Percentiles rank a stretch among this genome's conserved stretches.
phyloP scores from a whole-genome alignment of 2,329 filamentous ascomycete species.

The Aspergillus awamori region DNA sequence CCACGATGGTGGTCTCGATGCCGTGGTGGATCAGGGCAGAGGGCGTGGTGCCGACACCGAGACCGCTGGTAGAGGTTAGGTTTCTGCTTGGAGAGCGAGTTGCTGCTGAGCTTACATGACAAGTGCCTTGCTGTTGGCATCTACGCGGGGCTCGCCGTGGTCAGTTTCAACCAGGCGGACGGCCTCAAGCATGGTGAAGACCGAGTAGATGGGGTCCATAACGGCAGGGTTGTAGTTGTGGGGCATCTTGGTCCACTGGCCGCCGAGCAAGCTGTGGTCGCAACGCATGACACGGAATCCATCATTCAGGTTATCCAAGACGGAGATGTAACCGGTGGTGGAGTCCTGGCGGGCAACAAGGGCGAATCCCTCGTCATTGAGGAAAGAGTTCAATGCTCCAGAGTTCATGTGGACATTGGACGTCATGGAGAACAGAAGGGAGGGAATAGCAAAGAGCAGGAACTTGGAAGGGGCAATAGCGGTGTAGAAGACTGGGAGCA shows the following conservation, averaged over 20 bases:
- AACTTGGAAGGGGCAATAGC: constrained; percentile 69
- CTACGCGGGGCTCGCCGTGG: constrained; percentile 44
- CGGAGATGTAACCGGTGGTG: constrained; percentile 86
- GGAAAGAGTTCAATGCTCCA: constrained; percentile 65
- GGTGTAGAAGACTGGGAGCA: constrained; percentile 67
- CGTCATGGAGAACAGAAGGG: constrained; percentile 63
- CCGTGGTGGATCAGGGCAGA: constrained; percentile 84
- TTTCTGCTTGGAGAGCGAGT: not conserved
- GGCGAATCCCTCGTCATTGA: constrained; percentile 69
- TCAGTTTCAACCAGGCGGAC: constrained; percentile 74
- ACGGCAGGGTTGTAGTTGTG: constrained; percentile 58
- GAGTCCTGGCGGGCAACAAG: constrained; percentile 83
- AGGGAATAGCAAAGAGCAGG: constrained; percentile 69
- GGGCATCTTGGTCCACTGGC: constrained; percentile 73
- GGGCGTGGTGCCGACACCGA: constrained; percentile 90
- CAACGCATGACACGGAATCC: constrained; percentile 84
- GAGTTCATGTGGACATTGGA: constrained; percentile 75
- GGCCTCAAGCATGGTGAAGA: constrained; percentile 95
- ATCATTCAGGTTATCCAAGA: constrained; percentile 72
- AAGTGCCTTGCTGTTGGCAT: constrained; percentile 74
- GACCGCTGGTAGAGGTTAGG: constrained; percentile 60
- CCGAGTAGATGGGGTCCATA: constrained; percentile 86
- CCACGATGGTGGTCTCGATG: constrained; percentile 89
- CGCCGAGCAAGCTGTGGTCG: constrained; percentile 91
- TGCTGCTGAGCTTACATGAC: constrained; percentile 68